A percentile compares a stretch with the other conserved stretches of the same genome.
Conservation (phyloP, 2,329 filamentous ascomycete genomes). For the Daldinia eschscholtzii region DNA sequence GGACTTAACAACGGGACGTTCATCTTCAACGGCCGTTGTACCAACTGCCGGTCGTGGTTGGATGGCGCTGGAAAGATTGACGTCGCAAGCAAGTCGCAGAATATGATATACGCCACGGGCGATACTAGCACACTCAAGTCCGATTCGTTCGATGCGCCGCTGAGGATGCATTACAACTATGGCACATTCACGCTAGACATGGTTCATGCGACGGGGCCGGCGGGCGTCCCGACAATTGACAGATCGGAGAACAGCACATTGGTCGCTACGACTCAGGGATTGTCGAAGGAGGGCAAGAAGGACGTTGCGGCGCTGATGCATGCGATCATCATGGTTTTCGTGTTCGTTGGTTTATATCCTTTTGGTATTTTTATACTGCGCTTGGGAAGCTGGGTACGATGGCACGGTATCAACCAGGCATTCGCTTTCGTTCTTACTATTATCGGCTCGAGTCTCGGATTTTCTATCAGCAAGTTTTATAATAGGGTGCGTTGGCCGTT, state of each 20-base stretch:
- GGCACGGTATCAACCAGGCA: constrained; percentile 67
- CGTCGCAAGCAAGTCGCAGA: constrained; percentile 60
- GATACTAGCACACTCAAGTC: constrained; percentile 60
- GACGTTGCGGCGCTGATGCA: constrained; percentile 61
- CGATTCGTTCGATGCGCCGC: constrained; percentile 58
- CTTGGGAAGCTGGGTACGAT: constrained; percentile 63
- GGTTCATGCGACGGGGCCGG: constrained; percentile 61
- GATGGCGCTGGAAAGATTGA: constrained; percentile 64
- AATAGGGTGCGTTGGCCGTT: constrained; percentile 62
- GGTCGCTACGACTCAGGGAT: constrained; percentile 52
- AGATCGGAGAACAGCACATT: constrained; percentile 48
- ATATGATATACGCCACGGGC: constrained; percentile 69
- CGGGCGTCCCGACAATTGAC: constrained; percentile 58
- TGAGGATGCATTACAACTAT: constrained; percentile 66
- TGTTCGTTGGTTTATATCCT: constrained; percentile 68
- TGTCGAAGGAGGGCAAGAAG: constrained; percentile 46
- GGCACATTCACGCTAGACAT: constrained; percentile 70
- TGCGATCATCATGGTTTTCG: constrained; percentile 66
- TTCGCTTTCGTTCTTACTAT: constrained; percentile 63
- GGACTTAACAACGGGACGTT: constrained; percentile 61
- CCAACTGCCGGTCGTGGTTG: constrained; percentile 66
- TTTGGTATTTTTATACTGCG: constrained; percentile 67
- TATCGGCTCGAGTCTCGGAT: constrained; percentile 64
- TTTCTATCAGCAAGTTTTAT: constrained; percentile 66
- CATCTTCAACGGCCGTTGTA: constrained; percentile 66